Evolutionary conservation across 768 basidiomycete species (phyloP).

Genomic region (Hericium alpestre): DNA sequence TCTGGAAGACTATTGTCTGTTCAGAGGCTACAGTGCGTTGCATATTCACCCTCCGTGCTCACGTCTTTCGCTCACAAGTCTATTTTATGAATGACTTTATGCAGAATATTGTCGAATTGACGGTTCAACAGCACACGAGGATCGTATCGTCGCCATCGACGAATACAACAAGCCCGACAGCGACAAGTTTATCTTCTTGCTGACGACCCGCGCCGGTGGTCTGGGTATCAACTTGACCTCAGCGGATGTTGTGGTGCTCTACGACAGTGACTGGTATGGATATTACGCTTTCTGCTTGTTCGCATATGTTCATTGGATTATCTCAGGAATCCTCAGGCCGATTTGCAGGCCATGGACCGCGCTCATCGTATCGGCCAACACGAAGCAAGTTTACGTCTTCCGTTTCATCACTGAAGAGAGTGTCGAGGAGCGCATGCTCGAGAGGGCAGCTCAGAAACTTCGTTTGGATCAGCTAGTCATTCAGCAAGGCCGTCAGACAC

Average conservation of each 20-base stretch:
- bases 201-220: constrained; percentile 95
- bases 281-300: not conserved
- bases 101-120: constrained; percentile 95
- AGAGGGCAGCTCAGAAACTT: constrained; percentile 91
- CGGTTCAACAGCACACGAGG: constrained; percentile 91
- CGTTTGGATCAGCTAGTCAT: constrained; percentile 93
- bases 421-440: constrained; percentile 91
- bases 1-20: constrained; percentile 92
- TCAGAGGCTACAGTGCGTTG: constrained; percentile 72
- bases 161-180: constrained; percentile 92
- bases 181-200: constrained; percentile 92
- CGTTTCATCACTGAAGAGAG: constrained; percentile 94
- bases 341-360: constrained; percentile 97
- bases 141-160: constrained; percentile 91
- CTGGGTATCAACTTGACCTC: constrained; percentile 93
- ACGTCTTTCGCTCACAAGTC: not conserved
- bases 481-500: constrained; percentile 84
- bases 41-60: not conserved
- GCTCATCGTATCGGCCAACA: constrained; percentile 95
- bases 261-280: constrained; percentile 86
- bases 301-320: not conserved
- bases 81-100: not conserved
- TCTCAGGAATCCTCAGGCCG: constrained; percentile 91
- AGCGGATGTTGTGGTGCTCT: constrained; percentile 90
- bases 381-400: constrained; percentile 95